These are phyloP conservation scores for Monosporascus sp. DNA, from an alignment of 2,329 filamentous ascomycete species.

Conservation along the genomic window DNA sequence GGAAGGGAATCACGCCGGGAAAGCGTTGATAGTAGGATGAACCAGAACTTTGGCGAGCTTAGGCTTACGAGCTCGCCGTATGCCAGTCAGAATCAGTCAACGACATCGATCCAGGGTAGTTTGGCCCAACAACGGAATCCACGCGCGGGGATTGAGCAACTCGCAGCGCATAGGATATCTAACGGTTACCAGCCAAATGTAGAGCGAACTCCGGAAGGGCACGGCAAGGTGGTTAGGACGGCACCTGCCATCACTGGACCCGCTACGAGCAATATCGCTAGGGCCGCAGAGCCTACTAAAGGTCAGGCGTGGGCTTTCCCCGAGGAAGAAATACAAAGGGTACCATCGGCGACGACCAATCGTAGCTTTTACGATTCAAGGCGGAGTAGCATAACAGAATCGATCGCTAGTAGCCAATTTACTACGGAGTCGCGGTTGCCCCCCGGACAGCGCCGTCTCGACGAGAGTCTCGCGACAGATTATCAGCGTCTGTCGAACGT, in stretches of 20 bases:
- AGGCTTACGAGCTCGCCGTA: slow-evolving; percentile 67
- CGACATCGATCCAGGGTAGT: slow-evolving; percentile 67
- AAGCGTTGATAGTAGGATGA: slow-evolving; percentile 76
- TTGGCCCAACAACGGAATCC: slow-evolving; percentile 63
- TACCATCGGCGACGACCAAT: slow-evolving; percentile 41
- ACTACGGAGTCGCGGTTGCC: slow-evolving; percentile 70
- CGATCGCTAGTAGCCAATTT: slow-evolving; percentile 73
- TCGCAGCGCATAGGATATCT: slow-evolving; percentile 55
- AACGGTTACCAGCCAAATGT: slow-evolving; percentile 59
- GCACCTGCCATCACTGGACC: slow-evolving; percentile 74
- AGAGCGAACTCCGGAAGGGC: slow-evolving; percentile 51
- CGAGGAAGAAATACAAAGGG: slow-evolving; percentile 59
- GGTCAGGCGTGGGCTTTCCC: slow-evolving; percentile 82
- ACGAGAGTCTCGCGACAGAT: slow-evolving; percentile 49
- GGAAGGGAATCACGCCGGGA: slow-evolving; percentile 59
- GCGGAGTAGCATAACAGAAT: slow-evolving; percentile 71
- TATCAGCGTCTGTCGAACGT: slow-evolving; percentile 44
- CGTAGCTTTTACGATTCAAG: slow-evolving; percentile 57
- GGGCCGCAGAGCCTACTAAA: slow-evolving; percentile 72
- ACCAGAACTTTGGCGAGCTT: slow-evolving; percentile 65
- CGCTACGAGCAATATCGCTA: slow-evolving; percentile 59
- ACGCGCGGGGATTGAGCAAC: slow-evolving; percentile 44
- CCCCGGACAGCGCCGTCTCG: slow-evolving; percentile 65
- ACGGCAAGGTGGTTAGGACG: slow-evolving; percentile 51
- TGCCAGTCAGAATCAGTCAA: slow-evolving; percentile 70